Base-by-base conservation (phyloP, 768 basidiomycete genomes). In the Phanerodontia chrysosporium region DNA sequence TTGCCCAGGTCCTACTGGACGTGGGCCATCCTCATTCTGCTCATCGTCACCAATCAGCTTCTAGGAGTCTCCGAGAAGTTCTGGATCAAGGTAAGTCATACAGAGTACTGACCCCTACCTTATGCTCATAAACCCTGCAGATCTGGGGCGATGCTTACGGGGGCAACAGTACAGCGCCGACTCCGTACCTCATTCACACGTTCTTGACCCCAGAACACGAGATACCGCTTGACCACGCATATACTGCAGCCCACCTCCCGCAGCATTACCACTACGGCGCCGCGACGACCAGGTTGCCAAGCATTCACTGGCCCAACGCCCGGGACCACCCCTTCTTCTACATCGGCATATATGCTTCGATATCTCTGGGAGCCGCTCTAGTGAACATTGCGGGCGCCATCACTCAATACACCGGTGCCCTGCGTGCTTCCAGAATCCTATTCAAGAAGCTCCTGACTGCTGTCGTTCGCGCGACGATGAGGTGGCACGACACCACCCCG, bases 11-110 rank as follows among this genome's bases (percentile, higher is more conserved):
- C 85, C 0, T 88, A 87, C 63, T 84, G 79, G 80, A 86, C 83
- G 1, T 89, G 87, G 86, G 72, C 45, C 3, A 78, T 85, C 65
- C 72, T 87, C 16, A 68, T 70, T 6, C 59, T 75, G 48, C 69
- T 85, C 45, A 79, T 87, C 25, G 56, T 86, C 1, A 53, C 82
- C 1, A 73, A 75, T 24, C 71, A 86, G 66, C 25, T 83, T 24
- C 66, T 87, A 25, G 78, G 80, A 8, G 74, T 87, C 1, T 67
- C 73, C 0, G 86, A 89, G 70, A 88, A 86, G 69, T 63, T 86
- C 5, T 93, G 90, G 90, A 86, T 93, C 65, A 90, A 82, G 77
- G 83, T 87, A n/a, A n/a, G n/a, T n/a, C n/a, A n/a, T n/a, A n/a
- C n/a, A n/a, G n/a, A n/a, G n/a, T n/a, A n/a, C n/a, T n/a, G n/a